These are phyloP conservation scores for Colletotrichum filicis DNA, from an alignment of 2,329 filamentous ascomycete species.

Conservation along the genomic window DNA sequence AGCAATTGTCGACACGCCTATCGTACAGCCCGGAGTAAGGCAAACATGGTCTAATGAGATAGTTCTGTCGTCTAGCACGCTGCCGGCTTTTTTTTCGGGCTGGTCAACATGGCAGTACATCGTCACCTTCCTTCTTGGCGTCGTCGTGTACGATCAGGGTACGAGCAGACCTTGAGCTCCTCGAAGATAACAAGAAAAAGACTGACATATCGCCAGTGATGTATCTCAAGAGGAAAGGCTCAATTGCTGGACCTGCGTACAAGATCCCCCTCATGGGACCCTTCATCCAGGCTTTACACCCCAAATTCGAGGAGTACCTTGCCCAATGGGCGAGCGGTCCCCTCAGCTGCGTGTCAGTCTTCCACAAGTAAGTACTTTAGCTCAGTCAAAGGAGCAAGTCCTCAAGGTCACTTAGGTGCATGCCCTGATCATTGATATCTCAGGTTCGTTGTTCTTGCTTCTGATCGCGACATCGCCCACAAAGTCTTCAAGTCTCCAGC, in stretches of 20 bases:
- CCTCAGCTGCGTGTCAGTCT: conserved; percentile 84
- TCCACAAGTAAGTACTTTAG: conserved; percentile 74
- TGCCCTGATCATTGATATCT: background rate
- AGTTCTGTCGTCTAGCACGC: background rate
- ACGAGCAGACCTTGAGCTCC: background rate
- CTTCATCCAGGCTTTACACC: conserved; percentile 79
- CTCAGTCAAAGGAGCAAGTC: background rate
- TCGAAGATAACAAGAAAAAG: rapidly evolving
- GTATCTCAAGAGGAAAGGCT: conserved; percentile 70
- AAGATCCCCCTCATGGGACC: conserved; percentile 79
- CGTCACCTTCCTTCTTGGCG: conserved; percentile 44
- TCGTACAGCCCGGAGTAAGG: background rate
- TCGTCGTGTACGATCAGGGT: conserved; percentile 53
- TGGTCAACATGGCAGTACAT: conserved; percentile 45
- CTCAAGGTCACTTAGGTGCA: rapidly evolving
- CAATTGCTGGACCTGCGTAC: conserved; percentile 71
- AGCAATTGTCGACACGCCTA: background rate
- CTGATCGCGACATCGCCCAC: conserved; percentile 80
- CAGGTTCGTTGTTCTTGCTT: conserved; percentile 83
- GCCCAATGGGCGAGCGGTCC: conserved; percentile 83
- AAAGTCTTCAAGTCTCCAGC: conserved; percentile 84
- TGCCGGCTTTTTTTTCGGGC: conserved; percentile 11
- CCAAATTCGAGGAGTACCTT: conserved; percentile 78
- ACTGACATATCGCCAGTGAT: conserved; percentile 53
- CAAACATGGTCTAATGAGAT: conserved; percentile 19